A percentile compares a stretch with the other conserved stretches of the same genome.
Evolutionary conservation across 164 flowering plant genomes (phyloP).

Genomic region (Kingdonia uniflora): DNA sequence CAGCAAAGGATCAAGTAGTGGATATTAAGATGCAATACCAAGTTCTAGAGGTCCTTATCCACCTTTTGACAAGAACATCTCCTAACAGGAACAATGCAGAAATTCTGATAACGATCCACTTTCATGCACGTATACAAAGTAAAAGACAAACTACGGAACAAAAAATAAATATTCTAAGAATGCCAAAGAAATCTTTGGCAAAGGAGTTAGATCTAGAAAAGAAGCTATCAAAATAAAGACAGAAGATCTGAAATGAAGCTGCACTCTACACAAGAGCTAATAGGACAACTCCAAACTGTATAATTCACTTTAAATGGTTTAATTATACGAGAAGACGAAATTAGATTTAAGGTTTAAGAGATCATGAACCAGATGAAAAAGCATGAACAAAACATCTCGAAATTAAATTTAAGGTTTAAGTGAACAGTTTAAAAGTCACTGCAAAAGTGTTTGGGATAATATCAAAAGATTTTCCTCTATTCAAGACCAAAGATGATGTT

Average conservation of each 20-base stretch:
- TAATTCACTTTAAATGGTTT: conserved; percentile 51
- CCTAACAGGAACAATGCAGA: conserved; percentile 16
- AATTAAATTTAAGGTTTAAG: conserved; percentile 16
- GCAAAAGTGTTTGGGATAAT: conserved; percentile 29
- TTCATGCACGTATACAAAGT: conserved; percentile 21
- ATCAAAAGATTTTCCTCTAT: too few species aligned
- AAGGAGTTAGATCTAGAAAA: conserved; percentile 82
- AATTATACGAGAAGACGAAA: conserved; percentile 34
- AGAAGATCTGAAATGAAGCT: conserved; percentile 49
- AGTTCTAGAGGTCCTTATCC: conserved; percentile 34
- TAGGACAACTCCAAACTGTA: conserved; percentile 37
- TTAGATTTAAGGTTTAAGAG: conserved; percentile 36
- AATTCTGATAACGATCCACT: conserved; percentile 21
- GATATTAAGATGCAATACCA: conserved; percentile 50
- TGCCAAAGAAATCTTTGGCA: conserved; percentile 86
- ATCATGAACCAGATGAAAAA: conserved; percentile 20
- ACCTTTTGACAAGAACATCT: conserved; percentile 41
- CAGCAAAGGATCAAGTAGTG: conserved; percentile 40
- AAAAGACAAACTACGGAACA: conserved; percentile 54
- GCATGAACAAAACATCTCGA: conserved; percentile 19
- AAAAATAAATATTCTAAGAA: conserved; percentile 55
- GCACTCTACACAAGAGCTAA: conserved; percentile 37
- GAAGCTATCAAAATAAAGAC: conserved; percentile 45
- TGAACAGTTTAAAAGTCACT: conserved; percentile 19
- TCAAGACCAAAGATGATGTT: too few species aligned